Evolutionary conservation across 164 flowering plant genomes (phyloP).

Genomic region (Vitis rotundifolia): DNA sequence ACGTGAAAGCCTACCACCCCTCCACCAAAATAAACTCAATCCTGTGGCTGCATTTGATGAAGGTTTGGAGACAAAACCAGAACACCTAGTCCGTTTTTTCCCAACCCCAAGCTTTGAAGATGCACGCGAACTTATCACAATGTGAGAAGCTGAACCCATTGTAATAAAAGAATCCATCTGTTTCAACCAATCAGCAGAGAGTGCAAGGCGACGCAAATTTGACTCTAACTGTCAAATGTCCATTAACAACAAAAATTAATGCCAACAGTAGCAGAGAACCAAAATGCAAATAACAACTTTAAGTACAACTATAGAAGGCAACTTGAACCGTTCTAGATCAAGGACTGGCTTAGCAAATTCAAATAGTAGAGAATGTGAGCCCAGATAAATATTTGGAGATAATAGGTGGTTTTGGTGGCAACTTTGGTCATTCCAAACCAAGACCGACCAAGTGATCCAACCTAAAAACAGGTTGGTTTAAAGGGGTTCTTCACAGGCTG

Average conservation of each 20-base stretch:
- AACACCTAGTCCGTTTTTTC: slow-evolving; percentile 44
- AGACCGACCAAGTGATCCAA: not conserved
- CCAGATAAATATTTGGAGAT: not conserved
- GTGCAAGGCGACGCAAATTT: slow-evolving; percentile 64
- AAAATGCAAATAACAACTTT: not conserved
- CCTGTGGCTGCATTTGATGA: slow-evolving; percentile 41
- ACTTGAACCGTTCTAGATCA: not conserved
- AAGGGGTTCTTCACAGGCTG: not conserved
- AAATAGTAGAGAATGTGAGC: not conserved
- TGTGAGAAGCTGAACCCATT: slow-evolving; percentile 78
- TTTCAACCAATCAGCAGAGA: slow-evolving; percentile 85
- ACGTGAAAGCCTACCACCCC: slow-evolving; percentile 88
- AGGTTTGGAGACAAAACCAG: slow-evolving; percentile 38
- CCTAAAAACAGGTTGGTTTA: not conserved
- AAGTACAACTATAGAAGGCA: not conserved
- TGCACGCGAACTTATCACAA: slow-evolving; percentile 48
- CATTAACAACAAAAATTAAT: slow-evolving; percentile 13
- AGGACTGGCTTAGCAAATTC: not conserved
- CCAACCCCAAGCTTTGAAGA: slow-evolving; percentile 51
- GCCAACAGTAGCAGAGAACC: slow-evolving; percentile 4
- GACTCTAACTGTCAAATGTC: slow-evolving; percentile 70
- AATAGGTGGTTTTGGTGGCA: not conserved
- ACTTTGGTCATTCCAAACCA: not conserved
- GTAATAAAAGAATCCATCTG: slow-evolving; percentile 61
- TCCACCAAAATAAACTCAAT: slow-evolving; percentile 80